Evolutionary conservation across 345 rosid species (phyloP), one percentile per base, ranked within the genome.

Genomic region (Brassica rapa): DNA sequence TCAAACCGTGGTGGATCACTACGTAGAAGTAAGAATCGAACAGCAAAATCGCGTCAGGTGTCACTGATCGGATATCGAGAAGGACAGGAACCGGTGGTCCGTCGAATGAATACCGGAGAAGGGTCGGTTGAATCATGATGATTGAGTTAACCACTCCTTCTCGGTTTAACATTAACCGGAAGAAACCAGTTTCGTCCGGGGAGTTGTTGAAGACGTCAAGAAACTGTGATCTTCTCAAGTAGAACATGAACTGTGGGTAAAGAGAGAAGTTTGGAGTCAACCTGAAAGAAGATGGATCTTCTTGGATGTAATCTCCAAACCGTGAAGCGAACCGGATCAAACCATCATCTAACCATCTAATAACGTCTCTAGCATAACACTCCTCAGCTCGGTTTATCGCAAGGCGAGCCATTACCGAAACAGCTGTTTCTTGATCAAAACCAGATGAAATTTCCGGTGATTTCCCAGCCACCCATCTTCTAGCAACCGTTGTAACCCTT

Each of bases 371-470:
- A 33, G 98, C 88, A 53, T 83, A 73, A 60, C 85, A 88, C 39
- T 87, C 92, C 70, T 91, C 94, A 10, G 92, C 84, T 81, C 91
- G 84, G 81, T 87, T 85, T 57, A 95, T 87, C 6, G 98, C 99
- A 29, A 95, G 94, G 71, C 99, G 87, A 14, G 96, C 97, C 96
- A 93, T 91, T 37, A 95, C 92, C 0, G 94, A 87, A 76, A 98
- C 93, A 12, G 99, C 98, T 62, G 97, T 88, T 90, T 95, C 98
- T 86, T 95, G 99, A 85, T 93, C 98, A 21, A 95, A 95, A 30
- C 99, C 94, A 9, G 94, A 82, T 72, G 85, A 77, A 39, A 90
- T 86, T 70, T 95, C 99, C 1, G 93, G 90, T 0, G 96, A 85
- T 71, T 86, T 86, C 72, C 88, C 93, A n/a, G 84, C 83, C 41